Evolutionary conservation across 1,139 yeast genomes (phyloP).

Genomic region (Geotrichum macrosporum): DNA sequence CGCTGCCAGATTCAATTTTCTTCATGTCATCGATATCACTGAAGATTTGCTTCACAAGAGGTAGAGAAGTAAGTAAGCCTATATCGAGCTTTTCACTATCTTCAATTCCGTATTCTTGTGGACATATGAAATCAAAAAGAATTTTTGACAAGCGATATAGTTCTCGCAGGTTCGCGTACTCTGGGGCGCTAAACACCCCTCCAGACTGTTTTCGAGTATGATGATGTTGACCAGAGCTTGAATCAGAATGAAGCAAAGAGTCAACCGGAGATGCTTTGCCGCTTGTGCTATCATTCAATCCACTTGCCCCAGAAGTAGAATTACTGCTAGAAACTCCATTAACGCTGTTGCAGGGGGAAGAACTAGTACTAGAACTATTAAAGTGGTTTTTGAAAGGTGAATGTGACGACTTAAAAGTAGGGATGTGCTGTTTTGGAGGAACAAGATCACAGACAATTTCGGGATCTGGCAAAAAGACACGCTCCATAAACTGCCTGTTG

Average conservation of each 20-base stretch:
- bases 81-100: slow-evolving; percentile 94
- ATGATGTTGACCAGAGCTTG: slow-evolving; percentile 1
- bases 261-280: neutral
- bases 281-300: too few relatives aligned
- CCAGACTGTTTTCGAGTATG: slow-evolving; percentile 18
- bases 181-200: slow-evolving; percentile 67
- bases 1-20: slow-evolving; percentile 60
- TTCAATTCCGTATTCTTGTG: slow-evolving; percentile 97
- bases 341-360: slow-evolving; percentile 1
- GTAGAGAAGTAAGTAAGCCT: slow-evolving; percentile 89
- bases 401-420: slow-evolving; percentile 32
- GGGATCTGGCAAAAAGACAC: slow-evolving; percentile 72
- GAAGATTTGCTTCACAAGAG: slow-evolving; percentile 83
- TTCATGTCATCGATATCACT: slow-evolving; percentile 77
- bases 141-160: slow-evolving; percentile 87
- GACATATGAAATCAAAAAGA: slow-evolving; percentile 93
- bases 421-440: slow-evolving; percentile 42
- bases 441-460: slow-evolving; percentile 25
- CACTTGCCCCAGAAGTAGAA: neutral
- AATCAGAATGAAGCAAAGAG: neutral
- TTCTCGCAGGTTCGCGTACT: slow-evolving; percentile 77
- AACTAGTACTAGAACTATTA: neutral
- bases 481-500: slow-evolving; percentile 81
- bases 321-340: neutral
- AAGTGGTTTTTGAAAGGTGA: slow-evolving; percentile 3